Evolutionary conservation across 2,329 filamentous ascomycete genomes (phyloP).

Genomic region (Cordyceps fumosorosea): DNA sequence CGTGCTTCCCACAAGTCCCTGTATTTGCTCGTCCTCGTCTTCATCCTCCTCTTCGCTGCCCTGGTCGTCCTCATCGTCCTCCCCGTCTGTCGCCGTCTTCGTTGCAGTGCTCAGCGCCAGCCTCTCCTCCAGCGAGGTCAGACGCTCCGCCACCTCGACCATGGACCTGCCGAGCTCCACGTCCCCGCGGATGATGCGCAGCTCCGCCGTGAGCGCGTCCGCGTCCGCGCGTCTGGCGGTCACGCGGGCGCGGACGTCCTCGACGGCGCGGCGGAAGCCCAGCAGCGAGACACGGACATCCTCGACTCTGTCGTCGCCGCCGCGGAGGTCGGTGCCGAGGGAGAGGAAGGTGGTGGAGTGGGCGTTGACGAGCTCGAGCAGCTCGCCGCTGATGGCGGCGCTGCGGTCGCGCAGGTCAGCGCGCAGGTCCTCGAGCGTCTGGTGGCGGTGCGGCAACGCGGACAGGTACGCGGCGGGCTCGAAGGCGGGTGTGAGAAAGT

Average conservation of each 20-base stretch:
- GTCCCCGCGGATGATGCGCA: conserved; percentile 54
- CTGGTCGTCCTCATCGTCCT: conserved; percentile 15
- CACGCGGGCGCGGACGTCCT: conserved; percentile 64
- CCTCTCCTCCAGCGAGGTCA: conserved; percentile 56
- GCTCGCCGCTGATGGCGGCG: conserved; percentile 72
- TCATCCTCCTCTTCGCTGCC: conserved; percentile 35
- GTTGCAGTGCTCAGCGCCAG: conserved; percentile 46
- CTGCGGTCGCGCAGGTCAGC: conserved; percentile 77
- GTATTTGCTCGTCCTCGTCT: conserved; percentile 30
- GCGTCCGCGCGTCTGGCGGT: conserved; percentile 58
- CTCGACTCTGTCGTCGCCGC: conserved; percentile 87
- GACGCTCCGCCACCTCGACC: conserved; percentile 59
- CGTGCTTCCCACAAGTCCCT: conserved; percentile 37
- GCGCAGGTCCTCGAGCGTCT: conserved; percentile 90
- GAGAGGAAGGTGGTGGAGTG: conserved; percentile 91
- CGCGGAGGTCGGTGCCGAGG: conserved; percentile 71
- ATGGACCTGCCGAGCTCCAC: conserved; percentile 57
- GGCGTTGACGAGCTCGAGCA: conserved; percentile 89
- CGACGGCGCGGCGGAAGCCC: conserved; percentile 77
- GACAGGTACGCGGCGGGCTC: conserved; percentile 75
- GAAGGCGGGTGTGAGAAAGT: conserved; percentile 75
- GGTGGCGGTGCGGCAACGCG: conserved; percentile 77
- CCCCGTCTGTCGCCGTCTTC: conserved; percentile 5
- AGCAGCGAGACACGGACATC: conserved; percentile 82
- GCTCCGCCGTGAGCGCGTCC: conserved; percentile 55